Base-by-base conservation (phyloP, 192 early-diverging fungal species). In the Coemansia sp. region DNA sequence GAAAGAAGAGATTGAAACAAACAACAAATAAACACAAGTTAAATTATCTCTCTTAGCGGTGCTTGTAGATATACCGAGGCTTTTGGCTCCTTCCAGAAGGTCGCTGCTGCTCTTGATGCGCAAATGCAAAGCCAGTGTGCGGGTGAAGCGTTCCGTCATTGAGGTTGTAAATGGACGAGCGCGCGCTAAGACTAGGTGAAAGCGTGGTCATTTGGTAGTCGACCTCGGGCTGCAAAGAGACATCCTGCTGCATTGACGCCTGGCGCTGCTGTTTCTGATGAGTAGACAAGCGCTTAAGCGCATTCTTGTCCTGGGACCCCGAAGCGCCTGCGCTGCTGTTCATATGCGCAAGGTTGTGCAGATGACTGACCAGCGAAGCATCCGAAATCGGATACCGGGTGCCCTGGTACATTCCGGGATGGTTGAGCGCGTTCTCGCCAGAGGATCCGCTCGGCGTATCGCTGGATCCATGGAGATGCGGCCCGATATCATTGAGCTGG, bases 111-210 rank as follows among this genome's bases (percentile, higher is more conserved):
- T 58, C 68, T 34, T 75, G 53, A 11, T 80, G 72, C 11, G 77
- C 72, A 67, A 80, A 74, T 11, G 77, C 77, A 52, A 68, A 80
- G 0, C 77, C 77, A 0, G 77, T 80, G 30, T 80, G 58, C 16
- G 77, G 77, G 49, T 71, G 60, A 3, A 80, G 50, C 14, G 77
- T 60, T 1, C 77, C 77, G 24, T 74, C 65, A 19, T 74, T 68
- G 18, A 80, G 59, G 13, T 64, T 67, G 55, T 80, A 80, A 2
- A 80, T 68, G 1, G 77, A 80, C 30, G 77, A 74, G 10, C 72
- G 66, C 25, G 47, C 62, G 62, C 72, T 80, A 36, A 25, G 47
- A 25, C 55, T 50, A 29, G 62, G 64, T 13, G 32, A 57, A 42
- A 60, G 51, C 13, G 58, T 51, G 11, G 66, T 32, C 61, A 60